Conservation (phyloP, 2,329 filamentous ascomycete species). For the Colletotrichum camelliae region DNA sequence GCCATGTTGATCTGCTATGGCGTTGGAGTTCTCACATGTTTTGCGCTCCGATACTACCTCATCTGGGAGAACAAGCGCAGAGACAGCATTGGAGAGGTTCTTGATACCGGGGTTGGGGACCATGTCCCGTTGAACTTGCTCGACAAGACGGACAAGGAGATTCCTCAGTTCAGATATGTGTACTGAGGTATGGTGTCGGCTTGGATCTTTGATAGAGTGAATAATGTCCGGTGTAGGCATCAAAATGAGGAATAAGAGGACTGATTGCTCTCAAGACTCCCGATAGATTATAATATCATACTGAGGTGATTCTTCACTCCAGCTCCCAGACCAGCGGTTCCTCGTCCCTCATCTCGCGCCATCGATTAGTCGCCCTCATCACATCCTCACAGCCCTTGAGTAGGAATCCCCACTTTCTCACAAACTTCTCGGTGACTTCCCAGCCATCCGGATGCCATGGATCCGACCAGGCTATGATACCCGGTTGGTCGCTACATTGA, state of each 20-base stretch:
- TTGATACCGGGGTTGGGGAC: conserved; percentile 47
- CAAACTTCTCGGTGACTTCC: conserved; percentile 51
- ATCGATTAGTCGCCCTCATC: conserved; percentile 40
- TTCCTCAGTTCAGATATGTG: conserved; percentile 59
- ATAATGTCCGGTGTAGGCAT: background rate
- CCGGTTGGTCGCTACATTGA: background rate
- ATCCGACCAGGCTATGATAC: conserved; percentile 21
- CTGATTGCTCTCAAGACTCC: background rate
- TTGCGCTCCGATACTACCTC: background rate
- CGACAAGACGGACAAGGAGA: conserved; percentile 62
- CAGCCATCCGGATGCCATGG: conserved; percentile 47
- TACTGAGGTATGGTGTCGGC: conserved; percentile 23
- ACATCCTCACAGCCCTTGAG: conserved; percentile 41
- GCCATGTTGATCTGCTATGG: conserved; percentile 44
- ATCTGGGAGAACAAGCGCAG: background rate
- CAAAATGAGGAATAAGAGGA: background rate
- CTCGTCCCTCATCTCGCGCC: conserved; percentile 27
- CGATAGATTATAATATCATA: background rate
- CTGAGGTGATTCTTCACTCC: background rate
- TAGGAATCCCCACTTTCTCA: conserved; percentile 48
- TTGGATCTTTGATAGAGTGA: background rate
- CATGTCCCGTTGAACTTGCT: conserved; percentile 41
- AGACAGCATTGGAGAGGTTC: conserved; percentile 11
- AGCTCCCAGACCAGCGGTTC: conserved; percentile 12
- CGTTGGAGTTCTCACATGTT: conserved; percentile 48